Evolutionary conservation across 2,329 filamentous ascomycete species (phyloP), one percentile per base, ranked within the genome.

Genomic region (Colletotrichum coccodes): DNA sequence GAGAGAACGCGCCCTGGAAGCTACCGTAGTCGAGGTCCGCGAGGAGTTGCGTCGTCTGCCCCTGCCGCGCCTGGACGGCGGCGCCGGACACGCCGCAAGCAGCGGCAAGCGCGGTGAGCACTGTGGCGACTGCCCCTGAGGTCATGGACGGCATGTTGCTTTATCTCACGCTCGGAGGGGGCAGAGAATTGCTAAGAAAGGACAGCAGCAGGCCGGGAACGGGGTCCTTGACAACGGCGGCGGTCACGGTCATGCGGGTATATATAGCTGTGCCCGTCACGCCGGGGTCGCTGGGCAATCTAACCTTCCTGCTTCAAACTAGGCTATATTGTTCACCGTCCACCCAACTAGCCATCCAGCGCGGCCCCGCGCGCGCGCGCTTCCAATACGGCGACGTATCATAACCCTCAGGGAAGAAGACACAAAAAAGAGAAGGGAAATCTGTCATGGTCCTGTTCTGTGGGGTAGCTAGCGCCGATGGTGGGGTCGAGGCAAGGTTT

Each of bases 1-100:
- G 70, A 21, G 83, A 83, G 71, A 87, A 87, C 52, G 83, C 82
- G 21, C 88, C 87, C 71, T 83, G 79, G 70, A 90, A 88, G 21
- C 79, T 82, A 32, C 84, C 85, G 71, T 87, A 87, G 74, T 84
- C 81, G 7, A 86, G 79, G 40, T 66, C 56, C 34, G 62, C 61
- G 34, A 69, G 61, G 28, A 69, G 42, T 18, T 69, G 62, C 28
- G 50, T 36, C n/a, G 50, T 14, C 32, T 57, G 54, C 38, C 56
- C 26, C 42, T 65, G 61, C 16, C 36, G 66, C 12, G 21, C n/a
- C 16, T 69, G 66, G 34, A 49, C 44, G 7, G 65, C 61, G 26
- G 58, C 28, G 26, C 40, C 62, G 42, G 42, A 49, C 2, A 40
- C 56, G 36, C 64, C 53, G 49, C 34, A 52, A 32, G 56, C 42